Percentiles rank a stretch among this genome's conserved stretches.
phyloP scores from a whole-genome alignment of 768 basidiomycete genomes.

The Ramaria rubella region DNA sequence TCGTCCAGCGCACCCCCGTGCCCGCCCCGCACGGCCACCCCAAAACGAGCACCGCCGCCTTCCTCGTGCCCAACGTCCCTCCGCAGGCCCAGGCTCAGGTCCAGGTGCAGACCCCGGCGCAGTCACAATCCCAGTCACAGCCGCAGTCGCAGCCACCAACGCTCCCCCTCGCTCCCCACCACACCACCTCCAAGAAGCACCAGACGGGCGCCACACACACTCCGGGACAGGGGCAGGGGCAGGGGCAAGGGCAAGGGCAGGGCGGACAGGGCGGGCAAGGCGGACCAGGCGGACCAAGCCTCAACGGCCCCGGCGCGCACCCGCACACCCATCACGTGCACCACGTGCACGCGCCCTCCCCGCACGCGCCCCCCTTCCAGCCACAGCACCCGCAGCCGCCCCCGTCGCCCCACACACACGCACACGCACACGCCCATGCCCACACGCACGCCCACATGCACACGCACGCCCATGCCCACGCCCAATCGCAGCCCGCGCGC shows the following conservation, averaged over 20 bases:
- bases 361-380: slow-evolving; percentile 19
- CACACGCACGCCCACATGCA: slow-evolving; percentile 12
- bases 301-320: slow-evolving; percentile 3
- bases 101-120: not conserved
- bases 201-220: no score
- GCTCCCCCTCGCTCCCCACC: not conserved
- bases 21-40: not conserved
- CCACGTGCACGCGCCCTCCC: slow-evolving; percentile 19
- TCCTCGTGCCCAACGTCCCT: not conserved
- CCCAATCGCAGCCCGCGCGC: not conserved
- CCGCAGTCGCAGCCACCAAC: not conserved
- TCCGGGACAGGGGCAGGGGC: no score
- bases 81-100: no score
- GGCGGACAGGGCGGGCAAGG: no score
- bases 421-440: slow-evolving; percentile 10
- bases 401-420: slow-evolving; percentile 1
- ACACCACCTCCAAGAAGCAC: not conserved
- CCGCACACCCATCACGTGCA: slow-evolving; percentile 12
- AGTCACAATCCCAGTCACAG: not conserved
- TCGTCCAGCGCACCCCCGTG: not conserved
- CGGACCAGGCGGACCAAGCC: not conserved
- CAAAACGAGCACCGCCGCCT: not conserved
- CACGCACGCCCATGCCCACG: not conserved
- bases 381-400: slow-evolving; percentile 2
- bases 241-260: no score